Evolutionary conservation across 2,329 filamentous ascomycete genomes (phyloP).

Genomic region (Coleophoma eucalyptorum): DNA sequence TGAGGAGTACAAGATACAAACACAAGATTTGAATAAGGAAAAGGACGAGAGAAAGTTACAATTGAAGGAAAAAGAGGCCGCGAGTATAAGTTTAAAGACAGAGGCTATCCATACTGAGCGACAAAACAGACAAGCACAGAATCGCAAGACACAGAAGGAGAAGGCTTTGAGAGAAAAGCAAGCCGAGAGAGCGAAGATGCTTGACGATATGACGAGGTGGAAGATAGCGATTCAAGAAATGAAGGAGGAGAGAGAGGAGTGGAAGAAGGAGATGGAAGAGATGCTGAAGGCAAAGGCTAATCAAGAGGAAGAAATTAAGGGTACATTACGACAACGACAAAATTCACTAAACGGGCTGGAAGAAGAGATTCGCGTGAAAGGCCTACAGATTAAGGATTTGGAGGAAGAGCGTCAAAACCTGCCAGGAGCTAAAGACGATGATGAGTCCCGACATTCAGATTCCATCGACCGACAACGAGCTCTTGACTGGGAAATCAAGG

Average conservation of each 20-base stretch:
- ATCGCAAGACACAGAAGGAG: conserved; percentile 75
- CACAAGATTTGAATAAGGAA: conserved; percentile 69
- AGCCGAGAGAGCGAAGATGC: conserved; percentile 63
- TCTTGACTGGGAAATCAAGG: conserved; percentile 25
- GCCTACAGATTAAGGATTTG: conserved; percentile 67
- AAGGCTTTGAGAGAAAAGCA: conserved; percentile 65
- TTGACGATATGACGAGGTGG: conserved; percentile 67
- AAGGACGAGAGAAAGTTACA: conserved; percentile 74
- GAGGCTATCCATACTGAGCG: conserved; percentile 78
- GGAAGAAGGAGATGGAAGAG: conserved; percentile 48
- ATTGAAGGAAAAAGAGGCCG: conserved; percentile 87
- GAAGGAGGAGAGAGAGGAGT: conserved; percentile 49
- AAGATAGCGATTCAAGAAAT: conserved; percentile 59
- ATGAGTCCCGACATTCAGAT: conserved; percentile 29
- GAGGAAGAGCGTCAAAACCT: conserved; percentile 67
- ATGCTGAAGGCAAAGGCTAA: conserved; percentile 47
- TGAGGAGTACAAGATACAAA: conserved; percentile 61
- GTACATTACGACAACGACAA: conserved; percentile 57
- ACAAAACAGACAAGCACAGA: conserved; percentile 76
- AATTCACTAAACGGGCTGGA: conserved; percentile 55
- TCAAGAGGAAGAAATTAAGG: conserved; percentile 47
- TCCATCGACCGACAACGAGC: conserved; percentile 22
- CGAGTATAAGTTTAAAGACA: conserved; percentile 77
- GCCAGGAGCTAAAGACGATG: conserved; percentile 57
- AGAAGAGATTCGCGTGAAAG: conserved; percentile 68